Evolutionary conservation across 129 eudicot species (phyloP), one percentile per base, ranked within the genome.

Genomic region (Centrapalus pauciflorus): DNA sequence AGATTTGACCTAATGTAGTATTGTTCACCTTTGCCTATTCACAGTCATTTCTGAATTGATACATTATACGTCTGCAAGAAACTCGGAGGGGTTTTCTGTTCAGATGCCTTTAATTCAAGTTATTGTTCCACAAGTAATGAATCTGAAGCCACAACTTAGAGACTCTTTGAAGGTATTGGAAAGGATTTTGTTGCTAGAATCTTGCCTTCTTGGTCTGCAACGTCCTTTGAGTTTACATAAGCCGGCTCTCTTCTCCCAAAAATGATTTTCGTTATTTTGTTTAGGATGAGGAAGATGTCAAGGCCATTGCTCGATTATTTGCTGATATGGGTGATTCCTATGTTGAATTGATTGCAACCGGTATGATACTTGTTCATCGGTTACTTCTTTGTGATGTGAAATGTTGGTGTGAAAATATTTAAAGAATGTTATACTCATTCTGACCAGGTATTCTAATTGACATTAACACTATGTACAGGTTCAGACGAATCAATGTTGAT

Each of bases 301-400:
- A 94, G 73, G 99, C 97, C 45, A 79, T 94, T 67, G 97, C 95
- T 71, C 94, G 99, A 61, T 81, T 94, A 71, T 89, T 94, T 86
- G 89, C 99, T 62, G 99, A 94, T 77, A 86, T 94, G 95, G 97
- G 99, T 70, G 99, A 94, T 77, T 84, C 99, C 14, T 94, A 94
- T 74, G 95, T 86, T 76, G 91, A 94, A 79, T 79, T 89, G 76
- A 94, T 94, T 82, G 99, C 99, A 55, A 89, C 90, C 55, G 99
- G 99, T 94, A 86, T 27, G 76, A 34, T 60, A 37, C 62, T 38
- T 66, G 14, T 54, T 51, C 41, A 4, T 30, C 3, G 25, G 55
- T 48, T 45, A 35, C 59, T 11, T 45, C 51, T 7, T 57, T 29
- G 64, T 24, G 32, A n/a, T 30, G 21, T 8, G 16, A 5, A 30